Base-by-base conservation (phyloP, 208 protist species). In the Phytomonas francai region DNA sequence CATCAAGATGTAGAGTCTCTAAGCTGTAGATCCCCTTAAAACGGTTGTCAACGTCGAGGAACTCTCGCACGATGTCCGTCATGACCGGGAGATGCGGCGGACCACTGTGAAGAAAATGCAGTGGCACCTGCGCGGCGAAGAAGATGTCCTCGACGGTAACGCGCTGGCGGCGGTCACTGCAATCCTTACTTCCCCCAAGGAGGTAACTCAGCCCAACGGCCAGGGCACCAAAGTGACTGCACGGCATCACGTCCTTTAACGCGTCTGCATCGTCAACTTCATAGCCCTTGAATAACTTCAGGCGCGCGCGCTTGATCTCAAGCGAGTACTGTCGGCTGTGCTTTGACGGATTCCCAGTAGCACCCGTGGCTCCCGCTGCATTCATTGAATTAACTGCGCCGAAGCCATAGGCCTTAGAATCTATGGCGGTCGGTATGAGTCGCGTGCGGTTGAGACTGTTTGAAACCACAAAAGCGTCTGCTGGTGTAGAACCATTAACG, bases 131-230 rank as follows among this genome's bases (percentile, higher is more conserved):
- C n/a, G 86, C 83, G 5, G 88, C 83, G 64, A 96, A 96, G 77
- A 96, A 96, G 68, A 96, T 91, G 74, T 96, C 90, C 69, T 96
- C 87, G 29, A 96, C 75, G 1, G 87, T 94, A 29, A 95, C 90
- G 57, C 87, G 84, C 51, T 83, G 78, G 25, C 86, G 80, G 33
- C 87, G 82, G 65, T 96, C 87, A 28, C 76, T 80, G 72, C 82
- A 87, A 31, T 87, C 72, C 31, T 80, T 77, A 39, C 79, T 73
- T 31, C 89, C 89, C 19, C 85, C 85, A 31, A 96, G 74, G 5
- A 96, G 79, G 67, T 89, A 93, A 0, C 86, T 93, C 51, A 96
- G 75, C 29, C 80, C 87, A 27, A 81, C 80, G 16, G 87, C 87
- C 2, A 75, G 74, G 28, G 84, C 79, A 54, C 84, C 90, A 71